These are phyloP conservation scores for Collybia sp. DNA, from an alignment of 768 basidiomycete genomes.

Conservation along the genomic window DNA sequence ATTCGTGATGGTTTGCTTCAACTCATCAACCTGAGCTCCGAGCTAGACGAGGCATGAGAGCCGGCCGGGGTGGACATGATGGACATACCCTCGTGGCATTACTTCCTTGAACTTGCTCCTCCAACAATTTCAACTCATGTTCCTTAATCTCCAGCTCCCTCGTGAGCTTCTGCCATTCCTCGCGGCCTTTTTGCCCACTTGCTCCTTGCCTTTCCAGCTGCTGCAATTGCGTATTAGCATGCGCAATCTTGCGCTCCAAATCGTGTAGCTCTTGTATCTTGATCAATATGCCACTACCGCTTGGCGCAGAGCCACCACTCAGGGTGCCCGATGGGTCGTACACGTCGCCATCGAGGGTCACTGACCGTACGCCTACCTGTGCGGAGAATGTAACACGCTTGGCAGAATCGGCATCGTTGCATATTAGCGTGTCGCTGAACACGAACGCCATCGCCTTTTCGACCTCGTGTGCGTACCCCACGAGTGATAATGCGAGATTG, in stretches of 20 bases:
- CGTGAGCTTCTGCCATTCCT: constrained; percentile 53
- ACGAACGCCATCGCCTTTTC: constrained; percentile 89
- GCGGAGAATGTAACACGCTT: constrained; percentile 81
- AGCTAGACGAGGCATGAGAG: constrained; percentile 43
- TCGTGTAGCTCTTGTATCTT: constrained; percentile 80
- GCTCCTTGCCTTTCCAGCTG: constrained; percentile 53
- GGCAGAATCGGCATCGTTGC: constrained; percentile 83
- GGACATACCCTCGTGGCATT: constrained; percentile 79
- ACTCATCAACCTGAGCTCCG: constrained; percentile 70
- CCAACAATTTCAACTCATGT: constrained; percentile 78
- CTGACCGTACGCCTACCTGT: constrained; percentile 68
- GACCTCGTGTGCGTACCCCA: constrained; percentile 79
- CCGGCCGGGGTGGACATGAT: background rate
- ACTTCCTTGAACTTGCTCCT: constrained; percentile 83
- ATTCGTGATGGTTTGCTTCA: constrained; percentile 58
- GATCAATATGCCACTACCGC: constrained; percentile 65
- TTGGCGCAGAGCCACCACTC: constrained; percentile 86
- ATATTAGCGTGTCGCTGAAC: constrained; percentile 90
- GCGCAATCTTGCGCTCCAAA: constrained; percentile 54
- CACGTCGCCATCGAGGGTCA: constrained; percentile 92
- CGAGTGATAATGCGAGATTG: constrained; percentile 81
- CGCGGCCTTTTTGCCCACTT: constrained; percentile 44
- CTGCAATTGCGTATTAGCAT: constrained; percentile 41
- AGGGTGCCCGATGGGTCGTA: constrained; percentile 96
- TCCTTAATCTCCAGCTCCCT: constrained; percentile 84